Conservation (phyloP, 352 stramenopile genomes). For the Phytophthora multivora region DNA sequence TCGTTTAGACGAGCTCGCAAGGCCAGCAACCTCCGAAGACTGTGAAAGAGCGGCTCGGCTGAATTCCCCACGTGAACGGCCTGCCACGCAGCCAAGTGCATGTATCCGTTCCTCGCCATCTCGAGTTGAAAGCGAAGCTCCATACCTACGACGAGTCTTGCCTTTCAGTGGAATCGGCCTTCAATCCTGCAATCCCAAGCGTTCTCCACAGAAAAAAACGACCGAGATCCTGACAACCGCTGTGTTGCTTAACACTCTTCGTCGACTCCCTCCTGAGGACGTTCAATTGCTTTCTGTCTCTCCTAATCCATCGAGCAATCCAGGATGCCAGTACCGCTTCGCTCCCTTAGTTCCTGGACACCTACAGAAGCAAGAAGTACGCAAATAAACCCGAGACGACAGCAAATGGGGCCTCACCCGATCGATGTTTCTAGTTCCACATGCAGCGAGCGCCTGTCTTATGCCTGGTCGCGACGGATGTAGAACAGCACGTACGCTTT, state of each 20-base stretch:
- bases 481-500: conserved; percentile 86
- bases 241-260: conserved; percentile 50
- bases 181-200: conserved; percentile 32
- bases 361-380: conserved; percentile 5
- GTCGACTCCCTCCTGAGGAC: conserved; percentile 48
- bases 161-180: conserved; percentile 48
- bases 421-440: conserved; percentile 33
- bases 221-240: conserved; percentile 33
- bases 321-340: conserved; percentile 32
- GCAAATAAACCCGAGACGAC: conserved; percentile 10
- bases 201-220: conserved; percentile 1
- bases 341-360: conserved; percentile 1
- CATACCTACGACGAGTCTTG: conserved; percentile 50
- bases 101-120: conserved; percentile 17
- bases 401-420: conserved; percentile 18
- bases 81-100: conserved; percentile 1
- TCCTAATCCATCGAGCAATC: conserved; percentile 13
- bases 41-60: conserved; percentile 9
- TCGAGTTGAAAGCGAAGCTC: conserved; percentile 49
- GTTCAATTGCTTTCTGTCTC: conserved; percentile 39
- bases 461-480: conserved; percentile 48
- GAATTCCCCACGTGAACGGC: conserved; percentile 7
- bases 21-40: conserved; percentile 19
- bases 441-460: conserved; percentile 23
- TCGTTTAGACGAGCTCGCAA: conserved; percentile 24